These are phyloP conservation scores for Neonectria faginata DNA, from an alignment of 2,329 filamentous ascomycete genomes.

Conservation along the genomic window DNA sequence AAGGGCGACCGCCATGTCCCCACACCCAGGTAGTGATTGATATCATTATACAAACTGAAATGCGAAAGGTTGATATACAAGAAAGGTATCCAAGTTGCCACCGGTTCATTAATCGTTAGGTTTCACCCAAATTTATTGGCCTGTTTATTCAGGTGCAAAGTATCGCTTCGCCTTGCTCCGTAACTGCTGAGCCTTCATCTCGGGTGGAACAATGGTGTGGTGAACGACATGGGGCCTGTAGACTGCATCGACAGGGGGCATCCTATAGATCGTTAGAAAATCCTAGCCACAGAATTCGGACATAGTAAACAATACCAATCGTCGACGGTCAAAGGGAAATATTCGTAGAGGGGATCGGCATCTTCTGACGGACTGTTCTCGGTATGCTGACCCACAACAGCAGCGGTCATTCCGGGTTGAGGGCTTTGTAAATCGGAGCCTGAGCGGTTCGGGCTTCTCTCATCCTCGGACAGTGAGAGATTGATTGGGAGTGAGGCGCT, in stretches of 20 bases:
- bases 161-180: constrained; percentile 77
- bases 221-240: constrained; percentile 95
- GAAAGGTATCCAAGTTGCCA: constrained; percentile 25
- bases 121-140: constrained; percentile 3
- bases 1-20: background rate
- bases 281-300: background rate
- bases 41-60: constrained; percentile 26
- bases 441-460: constrained; percentile 66
- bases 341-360: constrained; percentile 90
- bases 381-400: constrained; percentile 50
- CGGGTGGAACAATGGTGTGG: constrained; percentile 78
- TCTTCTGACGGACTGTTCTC: constrained; percentile 77
- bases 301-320: constrained; percentile 71
- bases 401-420: constrained; percentile 55
- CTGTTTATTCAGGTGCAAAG: constrained; percentile 71
- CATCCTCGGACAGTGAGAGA: constrained; percentile 70
- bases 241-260: constrained; percentile 89
- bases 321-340: constrained; percentile 90
- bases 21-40: background rate
- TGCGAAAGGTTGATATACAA: constrained; percentile 31
- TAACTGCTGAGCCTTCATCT: constrained; percentile 76
- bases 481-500: constrained; percentile 57
- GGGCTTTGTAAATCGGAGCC: constrained; percentile 65
- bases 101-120: constrained; percentile 42
- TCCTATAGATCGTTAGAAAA: constrained; percentile 59